Percentiles rank a stretch among this genome's conserved stretches.
Conservation (phyloP, 495 filamentous ascomycete genomes). For the Penicillium nucicola region DNA sequence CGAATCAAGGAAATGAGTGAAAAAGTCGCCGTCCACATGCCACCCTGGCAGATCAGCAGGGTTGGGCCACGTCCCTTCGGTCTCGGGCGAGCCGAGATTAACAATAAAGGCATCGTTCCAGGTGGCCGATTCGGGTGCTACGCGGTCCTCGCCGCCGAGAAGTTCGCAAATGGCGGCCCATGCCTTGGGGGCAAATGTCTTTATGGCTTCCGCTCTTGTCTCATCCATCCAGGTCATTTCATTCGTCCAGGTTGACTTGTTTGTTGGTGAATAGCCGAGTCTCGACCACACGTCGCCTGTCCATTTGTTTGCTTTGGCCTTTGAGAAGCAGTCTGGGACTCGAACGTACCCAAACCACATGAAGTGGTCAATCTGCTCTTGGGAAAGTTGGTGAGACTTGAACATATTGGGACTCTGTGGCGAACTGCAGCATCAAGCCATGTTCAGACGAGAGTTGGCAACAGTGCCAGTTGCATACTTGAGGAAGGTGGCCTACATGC, state of each 20-base stretch:
- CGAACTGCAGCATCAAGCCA: neutral
- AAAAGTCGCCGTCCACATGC: slow-evolving; percentile 79
- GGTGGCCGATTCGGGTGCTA: slow-evolving; percentile 43
- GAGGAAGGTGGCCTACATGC: neutral
- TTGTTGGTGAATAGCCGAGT: slow-evolving; percentile 62
- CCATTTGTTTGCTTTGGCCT: slow-evolving; percentile 54
- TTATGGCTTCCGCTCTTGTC: slow-evolving; percentile 50
- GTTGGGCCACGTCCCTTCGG: slow-evolving; percentile 47
- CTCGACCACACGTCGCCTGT: slow-evolving; percentile 63
- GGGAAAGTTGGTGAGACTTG: slow-evolving; percentile 40
- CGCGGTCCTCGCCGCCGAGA: slow-evolving; percentile 61
- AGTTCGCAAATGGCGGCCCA: slow-evolving; percentile 71
- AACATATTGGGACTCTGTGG: neutral
- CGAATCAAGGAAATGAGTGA: slow-evolving; percentile 71
- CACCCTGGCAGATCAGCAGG: slow-evolving; percentile 54
- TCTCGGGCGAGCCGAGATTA: slow-evolving; percentile 62
- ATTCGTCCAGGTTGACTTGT: slow-evolving; percentile 64
- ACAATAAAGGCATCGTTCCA: slow-evolving; percentile 74
- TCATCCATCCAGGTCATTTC: slow-evolving; percentile 65
- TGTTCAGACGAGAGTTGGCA: neutral
- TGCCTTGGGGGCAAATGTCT: slow-evolving; percentile 62
- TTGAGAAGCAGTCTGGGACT: slow-evolving; percentile 57
- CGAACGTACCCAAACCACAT: slow-evolving; percentile 64
- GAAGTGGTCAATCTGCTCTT: slow-evolving; percentile 63
- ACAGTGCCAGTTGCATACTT: neutral